Evolutionary conservation across 768 basidiomycete species (phyloP).

Genomic region (Lentinula boryana): DNA sequence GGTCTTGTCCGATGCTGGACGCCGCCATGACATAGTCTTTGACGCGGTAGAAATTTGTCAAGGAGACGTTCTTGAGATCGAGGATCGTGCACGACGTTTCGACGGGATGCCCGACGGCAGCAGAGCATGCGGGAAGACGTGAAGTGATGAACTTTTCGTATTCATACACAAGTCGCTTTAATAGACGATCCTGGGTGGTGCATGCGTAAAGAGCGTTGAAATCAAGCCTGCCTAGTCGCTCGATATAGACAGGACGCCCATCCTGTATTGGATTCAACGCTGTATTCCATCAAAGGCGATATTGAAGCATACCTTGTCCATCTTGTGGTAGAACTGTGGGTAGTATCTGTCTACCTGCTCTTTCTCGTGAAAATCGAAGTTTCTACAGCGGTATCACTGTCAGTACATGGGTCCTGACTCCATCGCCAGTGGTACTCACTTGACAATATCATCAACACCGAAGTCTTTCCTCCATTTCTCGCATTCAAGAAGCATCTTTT

Average conservation of each 20-base stretch:
- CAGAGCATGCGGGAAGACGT: slow-evolving; percentile 77
- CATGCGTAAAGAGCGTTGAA: slow-evolving; percentile 72
- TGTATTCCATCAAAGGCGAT: neutral
- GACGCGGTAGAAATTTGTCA: slow-evolving; percentile 83
- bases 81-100: slow-evolving; percentile 98
- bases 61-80: slow-evolving; percentile 68
- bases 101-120: slow-evolving; percentile 73
- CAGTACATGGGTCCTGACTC: neutral
- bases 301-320: slow-evolving; percentile 63
- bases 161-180: slow-evolving; percentile 84
- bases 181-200: slow-evolving; percentile 83
- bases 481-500: slow-evolving; percentile 73
- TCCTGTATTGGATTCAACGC: slow-evolving; percentile 43
- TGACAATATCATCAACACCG: slow-evolving; percentile 67
- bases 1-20: slow-evolving; percentile 76
- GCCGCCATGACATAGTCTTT: slow-evolving; percentile 86
- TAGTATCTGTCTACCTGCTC: slow-evolving; percentile 85
- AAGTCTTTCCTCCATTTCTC: slow-evolving; percentile 92
- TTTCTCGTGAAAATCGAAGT: slow-evolving; percentile 85
- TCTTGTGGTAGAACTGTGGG: slow-evolving; percentile 95
- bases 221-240: slow-evolving; percentile 87
- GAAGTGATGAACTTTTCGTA: slow-evolving; percentile 85
- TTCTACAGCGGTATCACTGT: slow-evolving; percentile 33
- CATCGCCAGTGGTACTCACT: slow-evolving; percentile 34
- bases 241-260: slow-evolving; percentile 93